A percentile compares a stretch with the other conserved stretches of the same genome.
Conservation (phyloP, 257 asterid genomes). For the Fraxinus pennsylvanica region DNA sequence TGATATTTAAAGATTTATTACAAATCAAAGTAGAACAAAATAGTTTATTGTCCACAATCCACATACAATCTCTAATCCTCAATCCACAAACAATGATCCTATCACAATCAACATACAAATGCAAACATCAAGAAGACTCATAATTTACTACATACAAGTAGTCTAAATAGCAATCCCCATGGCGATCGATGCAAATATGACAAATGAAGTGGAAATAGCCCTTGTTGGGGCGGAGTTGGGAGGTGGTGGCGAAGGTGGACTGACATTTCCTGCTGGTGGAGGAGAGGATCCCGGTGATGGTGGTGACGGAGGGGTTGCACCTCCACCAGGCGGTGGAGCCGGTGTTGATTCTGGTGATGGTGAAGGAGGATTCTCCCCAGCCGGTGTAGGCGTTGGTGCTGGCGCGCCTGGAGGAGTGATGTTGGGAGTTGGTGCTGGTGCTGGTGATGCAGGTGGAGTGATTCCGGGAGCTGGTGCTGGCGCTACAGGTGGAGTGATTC, state of each 20-base stretch:
- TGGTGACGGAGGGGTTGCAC: background rate
- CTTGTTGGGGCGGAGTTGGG: constrained; percentile 37
- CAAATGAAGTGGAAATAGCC: constrained; percentile 14
- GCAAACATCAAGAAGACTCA: constrained; percentile 23
- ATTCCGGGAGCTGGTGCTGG: constrained; percentile 30
- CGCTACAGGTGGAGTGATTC: constrained; percentile 9
- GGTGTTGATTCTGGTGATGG: constrained; percentile 30
- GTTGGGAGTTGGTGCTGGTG: constrained; percentile 27
- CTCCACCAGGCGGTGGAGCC: constrained; percentile 3
- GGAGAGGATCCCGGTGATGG: background rate
- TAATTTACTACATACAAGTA: constrained; percentile 9
- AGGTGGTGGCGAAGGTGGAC: constrained; percentile 38
- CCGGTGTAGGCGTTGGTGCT: constrained; percentile 22
- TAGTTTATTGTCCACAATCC: constrained; percentile 15
- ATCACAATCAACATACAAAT: constrained; percentile 16
- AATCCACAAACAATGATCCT: constrained; percentile 29
- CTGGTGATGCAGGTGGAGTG: constrained; percentile 10
- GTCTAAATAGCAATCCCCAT: constrained; percentile 39
- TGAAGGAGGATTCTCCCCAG: constrained; percentile 5
- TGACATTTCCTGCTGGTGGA: constrained; percentile 9
- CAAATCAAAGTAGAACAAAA: background rate
- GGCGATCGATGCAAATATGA: constrained; percentile 25
- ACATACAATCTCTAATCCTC: constrained; percentile 23
- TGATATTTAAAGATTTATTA: background rate
- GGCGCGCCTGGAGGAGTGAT: constrained; percentile 19